Percentiles rank a stretch among this genome's conserved stretches.
Evolutionary conservation across 768 basidiomycete species (phyloP).

Genomic region (Russula earlei): DNA sequence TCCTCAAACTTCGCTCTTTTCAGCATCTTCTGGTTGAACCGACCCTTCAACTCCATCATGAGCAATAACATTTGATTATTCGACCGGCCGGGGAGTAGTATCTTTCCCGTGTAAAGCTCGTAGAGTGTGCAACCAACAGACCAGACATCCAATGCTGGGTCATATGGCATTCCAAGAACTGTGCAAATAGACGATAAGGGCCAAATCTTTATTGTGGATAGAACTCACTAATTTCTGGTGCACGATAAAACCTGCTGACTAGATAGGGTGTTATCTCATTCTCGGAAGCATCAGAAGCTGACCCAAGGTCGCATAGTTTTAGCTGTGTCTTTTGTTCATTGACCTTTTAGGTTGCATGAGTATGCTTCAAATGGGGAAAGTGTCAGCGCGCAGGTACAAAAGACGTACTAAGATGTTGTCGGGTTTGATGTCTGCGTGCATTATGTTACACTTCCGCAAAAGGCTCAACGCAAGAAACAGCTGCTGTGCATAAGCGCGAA

Average conservation of each 20-base stretch:
- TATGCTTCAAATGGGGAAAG: neutral
- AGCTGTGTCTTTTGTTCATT: slow-evolving; percentile 89
- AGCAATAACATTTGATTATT: slow-evolving; percentile 97
- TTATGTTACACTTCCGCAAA: slow-evolving; percentile 82
- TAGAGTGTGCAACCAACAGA: slow-evolving; percentile 97
- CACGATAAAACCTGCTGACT: slow-evolving; percentile 94
- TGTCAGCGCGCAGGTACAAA: neutral
- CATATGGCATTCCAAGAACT: slow-evolving; percentile 96
- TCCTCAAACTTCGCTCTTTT: slow-evolving; percentile 91
- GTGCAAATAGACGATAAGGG: slow-evolving; percentile 14
- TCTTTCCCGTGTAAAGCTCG: slow-evolving; percentile 92
- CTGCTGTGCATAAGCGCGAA: slow-evolving; percentile 98
- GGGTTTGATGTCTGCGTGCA: slow-evolving; percentile 98
- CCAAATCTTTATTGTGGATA: neutral
- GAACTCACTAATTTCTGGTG: slow-evolving; percentile 90
- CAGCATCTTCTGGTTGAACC: slow-evolving; percentile 88
- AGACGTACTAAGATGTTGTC: slow-evolving; percentile 86
- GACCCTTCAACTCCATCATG: slow-evolving; percentile 97
- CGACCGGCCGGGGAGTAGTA: slow-evolving; percentile 90
- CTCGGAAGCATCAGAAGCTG: slow-evolving; percentile 88
- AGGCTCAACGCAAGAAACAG: slow-evolving; percentile 82
- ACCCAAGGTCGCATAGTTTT: slow-evolving; percentile 96
- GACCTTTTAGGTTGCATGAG: slow-evolving; percentile 42
- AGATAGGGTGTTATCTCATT: slow-evolving; percentile 98
- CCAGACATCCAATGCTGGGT: slow-evolving; percentile 91